Base-by-base conservation (phyloP, 2,329 filamentous ascomycete species). In the Sclerotinia borealis region DNA sequence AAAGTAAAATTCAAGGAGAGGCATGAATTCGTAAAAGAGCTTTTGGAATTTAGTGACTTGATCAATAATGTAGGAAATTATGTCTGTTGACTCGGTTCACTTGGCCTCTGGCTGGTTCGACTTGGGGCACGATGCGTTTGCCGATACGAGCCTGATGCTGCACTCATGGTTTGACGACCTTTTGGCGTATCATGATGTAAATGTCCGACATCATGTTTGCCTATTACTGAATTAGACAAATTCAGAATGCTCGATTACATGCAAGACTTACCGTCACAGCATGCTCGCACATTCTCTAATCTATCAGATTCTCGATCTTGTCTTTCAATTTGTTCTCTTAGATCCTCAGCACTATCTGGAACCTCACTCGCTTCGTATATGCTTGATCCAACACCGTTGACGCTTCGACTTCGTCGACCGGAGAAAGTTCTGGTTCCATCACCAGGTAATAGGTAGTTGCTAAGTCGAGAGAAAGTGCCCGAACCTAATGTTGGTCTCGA, bases 201-300 rank as follows among this genome's bases (percentile, higher is more conserved):
- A 61, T 80, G 85, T 61, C 85, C 83, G 55, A 92, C 89, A 74
- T 92, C 88, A 72, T 92, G 89, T 78, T 90, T 91, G 69, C 88
- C 87, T 90, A 63, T 43, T 13, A 59, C 34, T n/a, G 48, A 17
- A 58, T 72, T 68, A 76, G 71, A 54, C 43, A 4, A 37, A 36
- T 22, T 31, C 15, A 8, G 37, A 34, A 34, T 15, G 22, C n/a
- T 31, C 7, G 45, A 22, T 13, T 50, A 34, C 29, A 59, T 15
- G 29, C 39, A 19, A n/a, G 27, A 79, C 88, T 84, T 83, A 93
- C 93, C 95, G 83, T 98, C 95, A 77, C 95, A 99, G 79, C 95
- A 99, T 65, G 93, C 93, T 74, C 95, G 84, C 68, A 99, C 95
- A 75, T 99, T 97, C 81, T 98, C 93, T 71, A 98, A 81, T 66